phyloP scores from a whole-genome alignment of 2,329 filamentous ascomycete genomes.

The Dendryphion nanum region DNA sequence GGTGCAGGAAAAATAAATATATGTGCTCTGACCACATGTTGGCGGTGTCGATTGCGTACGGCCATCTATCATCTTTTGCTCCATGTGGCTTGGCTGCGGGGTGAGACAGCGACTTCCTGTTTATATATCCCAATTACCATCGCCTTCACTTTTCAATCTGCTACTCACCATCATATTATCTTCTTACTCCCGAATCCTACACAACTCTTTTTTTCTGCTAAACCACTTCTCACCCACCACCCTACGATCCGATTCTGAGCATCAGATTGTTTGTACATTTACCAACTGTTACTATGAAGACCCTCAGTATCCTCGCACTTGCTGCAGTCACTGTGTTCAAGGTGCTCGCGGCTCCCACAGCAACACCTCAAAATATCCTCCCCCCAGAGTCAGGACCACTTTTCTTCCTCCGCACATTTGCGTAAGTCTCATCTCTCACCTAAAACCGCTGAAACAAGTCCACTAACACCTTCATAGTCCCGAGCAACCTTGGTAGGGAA shows the following conservation, averaged over 20 bases:
- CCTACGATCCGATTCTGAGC: neutral
- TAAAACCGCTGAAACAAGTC: neutral
- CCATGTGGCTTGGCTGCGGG: too few relatives aligned
- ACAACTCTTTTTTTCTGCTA: neutral
- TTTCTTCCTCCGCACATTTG: neutral
- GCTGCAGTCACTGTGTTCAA: neutral
- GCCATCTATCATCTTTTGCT: too few relatives aligned
- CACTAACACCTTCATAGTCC: conserved; percentile 5
- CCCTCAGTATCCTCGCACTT: neutral
- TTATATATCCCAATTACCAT: too few relatives aligned
- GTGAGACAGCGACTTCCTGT: too few relatives aligned
- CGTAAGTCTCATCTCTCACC: conserved; percentile 4
- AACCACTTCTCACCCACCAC: neutral
- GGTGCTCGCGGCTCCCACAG: neutral
- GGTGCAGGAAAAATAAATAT: too few relatives aligned
- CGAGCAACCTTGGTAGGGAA: conserved; percentile 17
- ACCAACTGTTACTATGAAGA: neutral
- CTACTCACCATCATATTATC: too few relatives aligned
- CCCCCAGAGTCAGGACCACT: neutral
- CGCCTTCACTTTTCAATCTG: too few relatives aligned
- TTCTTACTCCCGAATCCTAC: too few relatives aligned
- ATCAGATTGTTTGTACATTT: neutral
- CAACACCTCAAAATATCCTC: neutral
- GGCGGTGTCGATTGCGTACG: too few relatives aligned
- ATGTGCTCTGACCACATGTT: too few relatives aligned